Evolutionary conservation across 345 rosid genomes (phyloP).

Genomic region (Lumnitzera racemosa): DNA sequence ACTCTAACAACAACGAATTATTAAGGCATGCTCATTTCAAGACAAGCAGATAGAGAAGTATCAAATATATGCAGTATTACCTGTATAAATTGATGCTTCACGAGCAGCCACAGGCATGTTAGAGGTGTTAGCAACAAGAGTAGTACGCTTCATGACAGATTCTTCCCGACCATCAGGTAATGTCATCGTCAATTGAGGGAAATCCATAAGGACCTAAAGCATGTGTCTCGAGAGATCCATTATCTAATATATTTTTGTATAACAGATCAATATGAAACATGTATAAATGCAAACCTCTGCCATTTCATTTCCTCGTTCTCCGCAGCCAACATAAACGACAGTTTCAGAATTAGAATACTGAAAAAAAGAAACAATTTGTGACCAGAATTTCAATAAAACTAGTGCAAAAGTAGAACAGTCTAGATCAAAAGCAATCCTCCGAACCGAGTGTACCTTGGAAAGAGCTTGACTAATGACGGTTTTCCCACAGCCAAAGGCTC

Average conservation of each 20-base stretch:
- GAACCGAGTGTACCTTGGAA: slow-evolving; percentile 61
- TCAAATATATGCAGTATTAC: slow-evolving; percentile 23
- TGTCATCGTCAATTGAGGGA: slow-evolving; percentile 99
- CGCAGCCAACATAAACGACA: slow-evolving; percentile 98
- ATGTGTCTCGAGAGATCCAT: neutral
- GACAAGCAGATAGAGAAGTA: neutral
- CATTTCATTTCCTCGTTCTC: slow-evolving; percentile 99
- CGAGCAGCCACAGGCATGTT: slow-evolving; percentile 99
- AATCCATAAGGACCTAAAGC: slow-evolving; percentile 95
- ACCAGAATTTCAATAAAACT: slow-evolving; percentile 1
- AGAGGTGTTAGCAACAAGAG: slow-evolving; percentile 98
- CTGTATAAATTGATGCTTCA: slow-evolving; percentile 99
- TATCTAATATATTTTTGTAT: slow-evolving; percentile 6
- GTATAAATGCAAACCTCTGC: slow-evolving; percentile 62
- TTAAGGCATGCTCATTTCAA: too few relatives aligned
- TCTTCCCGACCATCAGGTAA: slow-evolving; percentile 99
- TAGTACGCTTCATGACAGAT: slow-evolving; percentile 99
- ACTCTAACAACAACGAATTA: too few relatives aligned
- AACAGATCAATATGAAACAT: neutral
- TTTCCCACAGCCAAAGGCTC: slow-evolving; percentile 99
- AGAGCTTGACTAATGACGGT: slow-evolving; percentile 99
- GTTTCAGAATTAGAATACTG: slow-evolving; percentile 98
- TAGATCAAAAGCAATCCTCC: neutral
- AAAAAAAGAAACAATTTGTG: slow-evolving; percentile 3
- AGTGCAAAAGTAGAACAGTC: neutral